Base-by-base conservation (phyloP, 805 yeast species). In the Metschnikowia arizonensis region DNA sequence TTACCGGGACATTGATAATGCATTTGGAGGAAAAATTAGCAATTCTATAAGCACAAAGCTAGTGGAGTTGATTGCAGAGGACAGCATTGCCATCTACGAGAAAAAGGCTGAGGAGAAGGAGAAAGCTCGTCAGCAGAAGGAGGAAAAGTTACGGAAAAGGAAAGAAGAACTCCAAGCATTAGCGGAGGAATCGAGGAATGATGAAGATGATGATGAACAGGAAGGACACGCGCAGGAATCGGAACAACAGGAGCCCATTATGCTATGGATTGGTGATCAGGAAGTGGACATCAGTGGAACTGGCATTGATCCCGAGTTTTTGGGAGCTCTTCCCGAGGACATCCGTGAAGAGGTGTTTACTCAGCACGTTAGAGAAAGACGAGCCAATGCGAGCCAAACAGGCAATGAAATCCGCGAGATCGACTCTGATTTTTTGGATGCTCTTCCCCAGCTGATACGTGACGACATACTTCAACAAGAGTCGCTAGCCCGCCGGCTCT, bases 311-410 rank as follows among this genome's bases (percentile, higher is more conserved):
- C 95, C 96, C 0, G 91, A 86, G 53, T 90, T 88, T 60, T 71
- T 90, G 49, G 85, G 83, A 55, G 97, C 96, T 0, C 72, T 90
- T 30, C 97, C 97, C 0, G 96, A 88, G 35, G 93, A 87, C 43
- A 85, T 90, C 86, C 72, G 97, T 40, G 95, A 88, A 50, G 97
- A 90, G 58, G 97, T 89, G 0, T 82, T 87, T 58, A 79, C 90
- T 0, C 91, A 88, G 50, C 96, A 89, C 57, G 69, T 88, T 5
- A 69, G 89, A 33, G 93, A 87, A 53, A 71, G 90, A 47, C 72
- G 93, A 48, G 83, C 74, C 72, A 35, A 79, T 70, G 67, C 86
- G 50, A 50, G 76, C 1, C 60, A 66, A 11, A 33, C 66, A 49
- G 59, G 79, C 0, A 59, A 65, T 1, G 67, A 73, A 11, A 69